Percentiles rank a stretch among this genome's conserved stretches.
These are phyloP conservation scores for Mayamaea pseudoterrestris DNA, from an alignment of 108 stramenopile genomes.

Conservation along the genomic window DNA sequence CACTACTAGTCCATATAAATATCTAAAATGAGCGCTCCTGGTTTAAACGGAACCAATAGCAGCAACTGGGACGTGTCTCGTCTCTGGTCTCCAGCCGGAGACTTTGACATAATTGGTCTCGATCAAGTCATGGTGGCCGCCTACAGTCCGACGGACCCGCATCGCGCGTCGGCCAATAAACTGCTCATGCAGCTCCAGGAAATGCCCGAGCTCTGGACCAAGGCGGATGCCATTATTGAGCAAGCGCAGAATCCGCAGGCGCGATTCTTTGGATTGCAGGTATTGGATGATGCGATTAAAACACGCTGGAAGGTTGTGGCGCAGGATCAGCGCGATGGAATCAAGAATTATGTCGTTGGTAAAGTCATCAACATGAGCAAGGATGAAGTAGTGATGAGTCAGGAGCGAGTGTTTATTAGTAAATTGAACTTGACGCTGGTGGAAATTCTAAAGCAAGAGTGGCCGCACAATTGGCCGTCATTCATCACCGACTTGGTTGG, in stretches of 20 bases:
- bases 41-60: too few relatives aligned
- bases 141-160: constrained; percentile 69
- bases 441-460: constrained; percentile 98
- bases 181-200: constrained; percentile 86
- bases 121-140: constrained; percentile 74
- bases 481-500: constrained; percentile 97
- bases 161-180: constrained; percentile 74
- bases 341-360: constrained; percentile 93
- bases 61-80: too few relatives aligned
- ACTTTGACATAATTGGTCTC: constrained; percentile 75
- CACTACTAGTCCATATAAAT: too few relatives aligned
- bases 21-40: too few relatives aligned
- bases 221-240: constrained; percentile 83
- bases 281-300: constrained; percentile 81
- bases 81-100: too few relatives aligned
- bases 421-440: constrained; percentile 96
- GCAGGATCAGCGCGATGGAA: constrained; percentile 88
- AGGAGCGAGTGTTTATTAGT: constrained; percentile 60
- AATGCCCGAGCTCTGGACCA: constrained; percentile 64
- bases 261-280: constrained; percentile 79
- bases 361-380: constrained; percentile 86
- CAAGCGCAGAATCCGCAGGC: constrained; percentile 64
- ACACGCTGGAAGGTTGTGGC: constrained; percentile 88
- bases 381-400: constrained; percentile 41
- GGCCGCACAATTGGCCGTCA: constrained; percentile 99